These are phyloP conservation scores for Aphanocladium album DNA, from an alignment of 2,329 filamentous ascomycete genomes.

Conservation along the genomic window DNA sequence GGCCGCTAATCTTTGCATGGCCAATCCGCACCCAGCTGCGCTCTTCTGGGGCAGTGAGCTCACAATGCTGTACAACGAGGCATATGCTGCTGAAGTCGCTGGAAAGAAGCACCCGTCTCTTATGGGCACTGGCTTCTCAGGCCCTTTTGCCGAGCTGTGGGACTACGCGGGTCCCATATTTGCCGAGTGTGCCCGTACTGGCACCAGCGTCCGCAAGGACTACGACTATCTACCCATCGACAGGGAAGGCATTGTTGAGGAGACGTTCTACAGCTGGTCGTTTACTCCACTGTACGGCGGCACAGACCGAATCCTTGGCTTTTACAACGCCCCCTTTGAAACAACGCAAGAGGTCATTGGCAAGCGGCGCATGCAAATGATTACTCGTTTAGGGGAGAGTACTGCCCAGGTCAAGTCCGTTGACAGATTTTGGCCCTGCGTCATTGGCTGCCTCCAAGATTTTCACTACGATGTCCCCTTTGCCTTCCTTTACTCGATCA, in stretches of 20 bases:
- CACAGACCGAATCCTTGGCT: conserved; percentile 30
- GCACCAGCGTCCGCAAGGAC: conserved; percentile 28
- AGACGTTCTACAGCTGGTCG: conserved; percentile 35
- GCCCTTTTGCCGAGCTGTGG: conserved; percentile 51
- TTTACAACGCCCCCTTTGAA: conserved; percentile 36
- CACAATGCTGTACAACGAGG: conserved; percentile 60
- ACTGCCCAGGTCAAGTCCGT: conserved; percentile 28
- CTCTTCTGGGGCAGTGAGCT: conserved; percentile 60
- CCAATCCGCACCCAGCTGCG: conserved; percentile 39
- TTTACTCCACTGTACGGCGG: conserved; percentile 34
- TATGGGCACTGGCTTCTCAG: conserved; percentile 53
- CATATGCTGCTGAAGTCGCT: conserved; percentile 49
- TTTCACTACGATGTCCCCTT: conserved; percentile 36
- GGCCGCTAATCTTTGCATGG: conserved; percentile 32
- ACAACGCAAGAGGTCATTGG: conserved; percentile 30
- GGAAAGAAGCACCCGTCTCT: conserved; percentile 58
- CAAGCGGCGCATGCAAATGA: conserved; percentile 29
- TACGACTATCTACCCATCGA: conserved; percentile 29
- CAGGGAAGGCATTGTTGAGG: conserved; percentile 32
- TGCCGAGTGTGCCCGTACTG: conserved; percentile 31
- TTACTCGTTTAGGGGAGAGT: conserved; percentile 27
- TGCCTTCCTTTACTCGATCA: conserved; percentile 34
- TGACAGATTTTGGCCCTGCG: conserved; percentile 30
- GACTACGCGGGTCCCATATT: conserved; percentile 27
- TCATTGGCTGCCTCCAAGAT: conserved; percentile 28